phyloP scores from a whole-genome alignment of 2,329 filamentous ascomycete species.

The Epicoccum nigrum region DNA sequence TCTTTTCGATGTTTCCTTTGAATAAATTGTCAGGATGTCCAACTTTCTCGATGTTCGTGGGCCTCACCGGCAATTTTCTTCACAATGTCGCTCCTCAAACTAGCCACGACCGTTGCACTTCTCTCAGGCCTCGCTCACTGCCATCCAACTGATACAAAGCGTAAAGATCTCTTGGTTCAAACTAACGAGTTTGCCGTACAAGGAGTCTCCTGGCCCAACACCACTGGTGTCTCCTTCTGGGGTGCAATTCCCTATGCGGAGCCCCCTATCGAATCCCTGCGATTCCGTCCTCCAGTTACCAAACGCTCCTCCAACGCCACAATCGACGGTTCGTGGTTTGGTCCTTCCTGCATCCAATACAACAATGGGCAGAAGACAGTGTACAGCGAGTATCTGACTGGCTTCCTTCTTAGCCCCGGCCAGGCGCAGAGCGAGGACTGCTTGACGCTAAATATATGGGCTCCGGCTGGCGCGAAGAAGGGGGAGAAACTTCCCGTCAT shows the following conservation, averaged over 20 bases:
- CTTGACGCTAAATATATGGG: slow-evolving; percentile 46
- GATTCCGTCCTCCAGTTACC: slow-evolving; percentile 2
- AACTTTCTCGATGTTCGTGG: too few species aligned
- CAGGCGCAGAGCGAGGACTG: slow-evolving; percentile 41
- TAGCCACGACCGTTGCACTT: background rate
- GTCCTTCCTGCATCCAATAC: slow-evolving; percentile 1
- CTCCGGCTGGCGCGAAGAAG: slow-evolving; percentile 23
- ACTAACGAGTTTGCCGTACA: slow-evolving; percentile 26
- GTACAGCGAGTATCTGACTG: slow-evolving; percentile 1
- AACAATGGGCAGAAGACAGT: slow-evolving; percentile 2
- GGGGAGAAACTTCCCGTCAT: slow-evolving; percentile 39
- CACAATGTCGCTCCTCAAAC: background rate
- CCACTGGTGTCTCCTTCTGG: slow-evolving; percentile 26
- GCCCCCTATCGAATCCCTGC: background rate
- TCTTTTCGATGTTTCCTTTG: background rate
- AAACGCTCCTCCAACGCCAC: background rate
- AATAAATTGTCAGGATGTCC: background rate
- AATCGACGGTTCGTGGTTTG: slow-evolving; percentile 1
- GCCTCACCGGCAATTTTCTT: background rate
- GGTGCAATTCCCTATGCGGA: background rate
- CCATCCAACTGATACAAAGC: background rate
- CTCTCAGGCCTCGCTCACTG: background rate
- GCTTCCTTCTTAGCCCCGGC: background rate
- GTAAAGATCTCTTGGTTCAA: slow-evolving; percentile 21
- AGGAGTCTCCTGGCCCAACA: slow-evolving; percentile 26